Conservation (phyloP, 1,139 yeast species). For the Candida labiduridarum region DNA sequence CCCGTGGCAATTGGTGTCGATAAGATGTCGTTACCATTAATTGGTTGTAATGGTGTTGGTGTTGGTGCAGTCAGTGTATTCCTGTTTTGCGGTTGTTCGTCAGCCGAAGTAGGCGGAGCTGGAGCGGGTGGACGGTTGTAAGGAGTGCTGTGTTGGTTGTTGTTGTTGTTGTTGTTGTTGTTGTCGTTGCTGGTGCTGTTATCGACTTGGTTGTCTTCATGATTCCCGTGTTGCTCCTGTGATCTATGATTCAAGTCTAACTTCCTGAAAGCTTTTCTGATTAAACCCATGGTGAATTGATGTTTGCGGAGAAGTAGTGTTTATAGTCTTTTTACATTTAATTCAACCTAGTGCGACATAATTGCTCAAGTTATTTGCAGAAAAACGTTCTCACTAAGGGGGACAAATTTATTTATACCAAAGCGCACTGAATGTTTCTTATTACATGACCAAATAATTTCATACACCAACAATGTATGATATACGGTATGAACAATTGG, state of each 20-base stretch:
- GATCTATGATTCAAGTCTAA: slow-evolving; percentile 19
- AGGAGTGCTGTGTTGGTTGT: background rate
- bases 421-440: no score
- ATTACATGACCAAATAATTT: no score
- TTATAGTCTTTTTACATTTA: no score
- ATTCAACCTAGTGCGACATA: no score
- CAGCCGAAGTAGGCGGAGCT: slow-evolving; percentile 9
- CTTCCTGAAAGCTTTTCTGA: slow-evolving; percentile 24
- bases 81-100: background rate
- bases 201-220: no score
- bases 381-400: no score
- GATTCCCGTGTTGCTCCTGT: background rate
- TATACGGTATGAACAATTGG: no score
- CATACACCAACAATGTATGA: no score
- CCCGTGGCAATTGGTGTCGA: slow-evolving; percentile 26
- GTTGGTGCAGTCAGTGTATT: background rate
- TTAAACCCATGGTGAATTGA: background rate
- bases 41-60: slow-evolving; percentile 3
- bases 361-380: no score
- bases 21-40: slow-evolving; percentile 13
- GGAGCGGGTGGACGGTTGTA: slow-evolving; percentile 13
- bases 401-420: no score
- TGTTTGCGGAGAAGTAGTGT: background rate
- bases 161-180: no score
- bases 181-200: no score